Base-by-base conservation (phyloP, 2,329 filamentous ascomycete species). In the Penicillium sp. region DNA sequence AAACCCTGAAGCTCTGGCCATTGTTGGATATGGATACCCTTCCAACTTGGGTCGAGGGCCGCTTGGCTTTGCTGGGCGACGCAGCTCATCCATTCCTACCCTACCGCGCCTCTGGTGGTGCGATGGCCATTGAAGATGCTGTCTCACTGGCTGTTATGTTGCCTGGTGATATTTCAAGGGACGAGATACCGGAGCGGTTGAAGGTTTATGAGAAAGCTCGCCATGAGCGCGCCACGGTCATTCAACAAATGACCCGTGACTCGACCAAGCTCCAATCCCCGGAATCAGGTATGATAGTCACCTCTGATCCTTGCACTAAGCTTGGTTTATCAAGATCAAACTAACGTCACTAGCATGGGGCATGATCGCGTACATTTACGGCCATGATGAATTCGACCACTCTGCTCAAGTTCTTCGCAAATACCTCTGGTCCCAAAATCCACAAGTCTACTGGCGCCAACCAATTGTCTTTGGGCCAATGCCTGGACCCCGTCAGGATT, bases 51-150 rank as follows among this genome's bases (percentile, higher is more conserved):
- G 73, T 76, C 0, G 77, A 81, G 2, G 81, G 71, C 0, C 77
- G 75, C 5, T 65, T 88, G 16, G 84, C 79, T 1, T 67, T 88
- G 0, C 68, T 89, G 0, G 87, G 87, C 0, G 87, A 89, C 64
- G 85, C 87, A 0, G 87, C 85, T 0, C 87, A 90, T 65, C 85
- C 87, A 0, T 88, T 89, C 62, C 72, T 85, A 0, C 87, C 85
- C 13, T 81, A 84, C 56, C 83, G 85, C 69, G 84, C 80, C 0
- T 84, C 87, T 64, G 86, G 85, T 2, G 86, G 80, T 8, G 84
- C 73, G 0, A 76, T 83, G 53, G 87, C 87, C 0, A 88, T 89
- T 41, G 87, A 90, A 65, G 87, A 90, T 57, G 86, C 81, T 0
- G 82, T 81, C 0, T 79, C 84, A 0, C 65, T 90, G 0, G 79